Evolutionary conservation across 768 basidiomycete genomes (phyloP).

Genomic region (Boletus reticuloceps): DNA sequence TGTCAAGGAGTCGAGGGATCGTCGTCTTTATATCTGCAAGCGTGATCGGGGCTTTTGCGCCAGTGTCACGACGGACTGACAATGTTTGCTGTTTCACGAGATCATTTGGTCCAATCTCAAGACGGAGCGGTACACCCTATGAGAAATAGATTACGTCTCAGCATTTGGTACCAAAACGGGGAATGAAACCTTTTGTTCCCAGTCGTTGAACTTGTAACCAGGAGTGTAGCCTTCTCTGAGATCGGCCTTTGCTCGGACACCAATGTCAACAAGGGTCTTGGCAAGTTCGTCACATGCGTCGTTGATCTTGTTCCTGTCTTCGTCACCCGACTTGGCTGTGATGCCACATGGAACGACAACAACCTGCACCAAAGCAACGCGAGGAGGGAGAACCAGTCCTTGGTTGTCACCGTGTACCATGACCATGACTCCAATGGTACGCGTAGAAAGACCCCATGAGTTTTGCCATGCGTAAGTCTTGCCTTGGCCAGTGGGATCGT

Average conservation of each 20-base stretch:
- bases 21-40: conserved; percentile 45
- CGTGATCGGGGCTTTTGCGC: conserved; percentile 55
- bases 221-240: conserved; percentile 95
- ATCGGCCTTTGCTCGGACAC: conserved; percentile 85
- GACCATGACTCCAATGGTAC: conserved; percentile 97
- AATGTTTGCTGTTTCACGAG: conserved; percentile 79
- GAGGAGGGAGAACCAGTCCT: conserved; percentile 94
- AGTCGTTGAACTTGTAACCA: conserved; percentile 99
- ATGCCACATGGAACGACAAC: conserved; percentile 93
- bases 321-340: conserved; percentile 76
- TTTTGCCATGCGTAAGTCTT: conserved; percentile 96
- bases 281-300: conserved; percentile 78
- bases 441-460: conserved; percentile 97
- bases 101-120: conserved; percentile 96
- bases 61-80: conserved; percentile 79
- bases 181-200: conserved; percentile 87
- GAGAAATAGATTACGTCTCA: neutral
- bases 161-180: neutral
- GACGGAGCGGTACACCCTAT: conserved; percentile 93
- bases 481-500: conserved; percentile 57
- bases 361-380: conserved; percentile 90
- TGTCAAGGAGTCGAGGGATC: conserved; percentile 69
- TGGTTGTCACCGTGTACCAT: conserved; percentile 99
- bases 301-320: conserved; percentile 67
- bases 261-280: conserved; percentile 64